These are phyloP conservation scores for Podospora comata DNA, from an alignment of 495 filamentous ascomycete species.

Conservation along the genomic window DNA sequence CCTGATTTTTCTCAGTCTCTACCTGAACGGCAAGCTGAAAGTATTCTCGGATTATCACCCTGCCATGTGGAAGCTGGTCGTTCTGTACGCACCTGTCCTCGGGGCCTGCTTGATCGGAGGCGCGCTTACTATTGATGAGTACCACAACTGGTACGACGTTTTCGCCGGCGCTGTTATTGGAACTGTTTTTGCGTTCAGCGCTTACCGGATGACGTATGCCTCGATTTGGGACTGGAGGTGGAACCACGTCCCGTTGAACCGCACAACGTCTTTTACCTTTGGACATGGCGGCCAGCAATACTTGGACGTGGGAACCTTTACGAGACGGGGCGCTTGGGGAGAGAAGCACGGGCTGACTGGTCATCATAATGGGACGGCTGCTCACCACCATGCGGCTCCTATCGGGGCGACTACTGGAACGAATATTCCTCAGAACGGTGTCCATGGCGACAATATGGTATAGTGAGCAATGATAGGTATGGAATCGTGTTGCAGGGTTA, in stretches of 20 bases:
- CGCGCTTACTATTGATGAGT: slow-evolving; percentile 59
- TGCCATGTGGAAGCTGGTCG: slow-evolving; percentile 40
- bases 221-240: slow-evolving; percentile 57
- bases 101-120: slow-evolving; percentile 57
- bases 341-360: neutral
- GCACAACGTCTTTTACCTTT: slow-evolving; percentile 5
- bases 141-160: slow-evolving; percentile 61
- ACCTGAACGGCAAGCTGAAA: slow-evolving; percentile 64
- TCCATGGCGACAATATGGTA: neutral
- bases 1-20: slow-evolving; percentile 54
- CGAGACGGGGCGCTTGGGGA: neutral
- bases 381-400: neutral
- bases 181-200: slow-evolving; percentile 51
- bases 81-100: slow-evolving; percentile 47
- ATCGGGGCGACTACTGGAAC: neutral
- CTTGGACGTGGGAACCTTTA: neutral
- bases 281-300: neutral
- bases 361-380: neutral
- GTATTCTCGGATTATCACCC: slow-evolving; percentile 58
- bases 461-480: neutral
- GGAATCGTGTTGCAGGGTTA: too few relatives aligned
- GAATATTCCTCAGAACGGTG: neutral
- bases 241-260: slow-evolving; percentile 50
- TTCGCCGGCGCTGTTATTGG: slow-evolving; percentile 58
- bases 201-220: slow-evolving; percentile 59